Base-by-base conservation (phyloP, 2,329 filamentous ascomycete species). In the Cryphonectria carpinicola region DNA sequence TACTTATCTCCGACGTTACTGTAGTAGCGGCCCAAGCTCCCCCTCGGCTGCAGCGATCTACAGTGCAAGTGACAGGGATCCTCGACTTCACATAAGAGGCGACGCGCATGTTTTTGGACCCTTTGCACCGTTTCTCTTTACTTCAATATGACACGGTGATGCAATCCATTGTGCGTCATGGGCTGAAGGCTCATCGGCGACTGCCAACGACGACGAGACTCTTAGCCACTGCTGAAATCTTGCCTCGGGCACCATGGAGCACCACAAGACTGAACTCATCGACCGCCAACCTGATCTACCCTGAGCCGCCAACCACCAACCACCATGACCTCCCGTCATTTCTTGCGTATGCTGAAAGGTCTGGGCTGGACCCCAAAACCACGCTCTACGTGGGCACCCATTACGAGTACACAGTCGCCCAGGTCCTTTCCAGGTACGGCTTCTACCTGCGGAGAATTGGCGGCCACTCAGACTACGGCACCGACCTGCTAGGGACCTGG, bases 401-500 rank as follows among this genome's bases (percentile, higher is more conserved):
- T 78, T 95, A 93, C 81, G 93, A 96, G 79, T 95, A 95, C 82
- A 89, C 84, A 0, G 87, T 89, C 3, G 85, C 87, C 7, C 78
- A 80, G 4, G 81, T 87, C 0, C 85, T 95, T 0, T 76, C 84
- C 3, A 80, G 81, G 1, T 86, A 92, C 67, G 89, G 90, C 68
- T 92, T 95, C 81, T 80, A 82, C 32, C 84, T 95, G 46, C 83
- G 83, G 63, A 88, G 92, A 43, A 85, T 91, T 1, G 93, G 93
- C 39, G 88, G 90, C 49, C 81, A 83, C 3, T 88, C 87, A 1
- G 93, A 95, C 79, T 85, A 84, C 71, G 93, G 93, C 52, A 92
- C 93, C 75, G 93, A 95, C 77, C 84, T 95, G 1, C 81, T 94
- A 0, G 93, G 93, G 0, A 86, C 85, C 3, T 95, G 93, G 93